Conservation (phyloP, 2,329 filamentous ascomycete species). For the Plenodomus tracheiphilus region DNA sequence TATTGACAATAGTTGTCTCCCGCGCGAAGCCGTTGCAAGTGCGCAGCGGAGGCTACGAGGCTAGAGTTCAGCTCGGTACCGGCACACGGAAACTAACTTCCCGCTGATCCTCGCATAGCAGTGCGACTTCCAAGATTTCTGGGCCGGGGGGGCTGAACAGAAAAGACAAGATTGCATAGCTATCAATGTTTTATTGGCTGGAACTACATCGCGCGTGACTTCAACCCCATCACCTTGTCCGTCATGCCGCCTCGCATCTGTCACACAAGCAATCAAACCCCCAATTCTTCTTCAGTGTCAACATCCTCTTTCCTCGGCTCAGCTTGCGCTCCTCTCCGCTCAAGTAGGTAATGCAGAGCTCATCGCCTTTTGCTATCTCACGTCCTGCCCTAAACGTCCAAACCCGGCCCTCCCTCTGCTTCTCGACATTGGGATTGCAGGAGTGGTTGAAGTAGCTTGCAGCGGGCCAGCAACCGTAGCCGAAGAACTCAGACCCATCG, state of each 20-base stretch:
- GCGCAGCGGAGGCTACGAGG: neutral
- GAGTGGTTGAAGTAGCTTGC: constrained; percentile 56
- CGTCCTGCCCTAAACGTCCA: constrained; percentile 48
- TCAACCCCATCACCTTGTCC: neutral
- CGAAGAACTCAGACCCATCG: constrained; percentile 53
- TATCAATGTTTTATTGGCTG: neutral
- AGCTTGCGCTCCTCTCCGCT: constrained; percentile 52
- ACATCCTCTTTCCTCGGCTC: constrained; percentile 41
- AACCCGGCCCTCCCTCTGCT: constrained; percentile 44
- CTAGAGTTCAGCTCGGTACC: neutral
- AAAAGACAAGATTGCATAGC: no score
- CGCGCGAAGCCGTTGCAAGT: neutral
- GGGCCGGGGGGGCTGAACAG: no score
- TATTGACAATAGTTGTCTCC: neutral
- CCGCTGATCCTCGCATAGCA: neutral
- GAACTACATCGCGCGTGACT: neutral
- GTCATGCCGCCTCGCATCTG: constrained; percentile 36
- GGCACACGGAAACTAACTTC: neutral
- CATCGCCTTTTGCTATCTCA: constrained; percentile 45
- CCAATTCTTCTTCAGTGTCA: constrained; percentile 47
- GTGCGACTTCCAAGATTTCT: neutral
- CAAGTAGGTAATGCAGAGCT: constrained; percentile 54
- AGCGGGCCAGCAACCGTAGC: constrained; percentile 52
- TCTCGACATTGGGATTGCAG: constrained; percentile 50
- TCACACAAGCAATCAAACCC: constrained; percentile 51